These are phyloP conservation scores for Colletotrichum eremochloae DNA, from an alignment of 2,329 filamentous ascomycete genomes.

Conservation along the genomic window DNA sequence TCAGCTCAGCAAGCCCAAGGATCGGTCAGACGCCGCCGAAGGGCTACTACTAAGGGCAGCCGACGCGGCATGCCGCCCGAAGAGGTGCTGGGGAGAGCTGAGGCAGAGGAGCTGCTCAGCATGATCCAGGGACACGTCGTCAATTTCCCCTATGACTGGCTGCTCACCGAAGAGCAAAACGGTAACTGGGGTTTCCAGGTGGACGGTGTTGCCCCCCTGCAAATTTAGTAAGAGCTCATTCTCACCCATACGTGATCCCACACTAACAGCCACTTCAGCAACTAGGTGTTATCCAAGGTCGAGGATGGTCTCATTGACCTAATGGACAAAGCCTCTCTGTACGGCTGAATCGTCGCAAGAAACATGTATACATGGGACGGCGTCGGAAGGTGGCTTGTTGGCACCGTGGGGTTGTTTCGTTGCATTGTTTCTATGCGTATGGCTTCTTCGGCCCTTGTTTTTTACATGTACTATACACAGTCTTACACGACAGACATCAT, in stretches of 20 bases:
- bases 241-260: background rate
- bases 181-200: slow-evolving; percentile 98
- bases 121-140: slow-evolving; percentile 91
- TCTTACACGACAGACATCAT: slow-evolving; percentile 42
- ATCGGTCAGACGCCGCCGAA: slow-evolving; percentile 72
- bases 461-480: slow-evolving; percentile 43
- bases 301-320: slow-evolving; percentile 14
- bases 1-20: slow-evolving; percentile 54
- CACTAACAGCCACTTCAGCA: slow-evolving; percentile 51
- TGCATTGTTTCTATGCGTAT: slow-evolving; percentile 28
- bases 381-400: background rate
- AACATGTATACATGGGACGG: slow-evolving; percentile 9
- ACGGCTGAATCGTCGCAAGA: slow-evolving; percentile 15
- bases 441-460: slow-evolving; percentile 31
- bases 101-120: slow-evolving; percentile 85
- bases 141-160: slow-evolving; percentile 95
- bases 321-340: slow-evolving; percentile 13
- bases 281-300: slow-evolving; percentile 46
- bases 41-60: slow-evolving; percentile 78
- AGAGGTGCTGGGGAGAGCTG: slow-evolving; percentile 79
- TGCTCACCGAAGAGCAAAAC: slow-evolving; percentile 89
- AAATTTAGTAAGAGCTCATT: slow-evolving; percentile 85
- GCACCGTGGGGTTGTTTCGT: slow-evolving; percentile 4
- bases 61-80: slow-evolving; percentile 76
- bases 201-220: slow-evolving; percentile 93